phyloP scores from a whole-genome alignment of 75 land plant genomes.

The Pinus tabuliformis region DNA sequence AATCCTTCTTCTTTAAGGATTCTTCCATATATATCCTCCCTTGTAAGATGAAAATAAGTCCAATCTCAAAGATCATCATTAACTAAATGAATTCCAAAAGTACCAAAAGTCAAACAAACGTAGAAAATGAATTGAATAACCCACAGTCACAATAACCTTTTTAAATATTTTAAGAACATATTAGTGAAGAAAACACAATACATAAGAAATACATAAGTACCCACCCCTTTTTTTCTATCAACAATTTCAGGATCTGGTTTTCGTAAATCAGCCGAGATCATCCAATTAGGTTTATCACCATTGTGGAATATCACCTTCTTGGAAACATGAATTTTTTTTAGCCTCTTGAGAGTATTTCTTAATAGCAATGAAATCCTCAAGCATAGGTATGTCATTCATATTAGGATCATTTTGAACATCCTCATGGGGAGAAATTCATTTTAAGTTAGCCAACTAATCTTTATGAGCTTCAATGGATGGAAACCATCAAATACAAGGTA shows the following conservation, averaged over 20 bases:
- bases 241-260: slow-evolving; percentile 35
- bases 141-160: no score
- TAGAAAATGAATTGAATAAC: no score
- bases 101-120: no score
- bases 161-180: not conserved
- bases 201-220: not conserved
- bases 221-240: slow-evolving; percentile 9
- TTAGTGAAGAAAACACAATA: not conserved
- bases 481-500: not conserved
- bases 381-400: slow-evolving; percentile 32
- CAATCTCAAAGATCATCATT: no score
- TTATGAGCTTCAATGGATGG: slow-evolving; percentile 78
- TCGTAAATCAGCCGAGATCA: slow-evolving; percentile 88
- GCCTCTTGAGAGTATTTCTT: slow-evolving; percentile 20
- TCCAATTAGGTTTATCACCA: slow-evolving; percentile 74
- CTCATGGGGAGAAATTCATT: not conserved
- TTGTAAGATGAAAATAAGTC: no score
- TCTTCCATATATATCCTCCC: not conserved
- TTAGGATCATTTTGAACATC: slow-evolving; percentile 7
- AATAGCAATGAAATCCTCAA: slow-evolving; percentile 93
- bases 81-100: no score
- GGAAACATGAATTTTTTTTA: slow-evolving; percentile 11
- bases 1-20: slow-evolving; percentile 17
- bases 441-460: slow-evolving; percentile 45
- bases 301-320: slow-evolving; percentile 6